Percentiles rank a stretch among this genome's conserved stretches.
phyloP scores from a whole-genome alignment of 495 filamentous ascomycete species.

The Aspergillus carlsbadensis region DNA sequence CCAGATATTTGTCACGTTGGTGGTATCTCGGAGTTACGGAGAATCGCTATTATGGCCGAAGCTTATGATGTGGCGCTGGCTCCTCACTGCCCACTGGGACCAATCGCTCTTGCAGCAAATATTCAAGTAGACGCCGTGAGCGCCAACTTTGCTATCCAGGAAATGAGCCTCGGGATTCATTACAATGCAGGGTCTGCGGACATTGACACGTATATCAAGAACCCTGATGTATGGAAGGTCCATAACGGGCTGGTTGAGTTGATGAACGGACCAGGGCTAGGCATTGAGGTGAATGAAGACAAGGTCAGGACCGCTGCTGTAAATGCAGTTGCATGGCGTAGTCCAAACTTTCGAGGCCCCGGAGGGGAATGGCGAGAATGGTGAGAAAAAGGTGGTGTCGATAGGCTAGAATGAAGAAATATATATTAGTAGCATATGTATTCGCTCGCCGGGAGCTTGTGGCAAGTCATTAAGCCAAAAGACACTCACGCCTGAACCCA shows the following conservation, averaged over 20 bases:
- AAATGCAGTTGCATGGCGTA: constrained; percentile 8
- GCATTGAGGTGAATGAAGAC: constrained; percentile 73
- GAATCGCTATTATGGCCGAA: constrained; percentile 71
- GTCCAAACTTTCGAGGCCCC: constrained; percentile 9
- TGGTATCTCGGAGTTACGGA: constrained; percentile 68
- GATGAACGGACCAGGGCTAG: constrained; percentile 60
- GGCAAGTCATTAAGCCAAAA: too few relatives aligned
- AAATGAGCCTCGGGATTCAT: constrained; percentile 78
- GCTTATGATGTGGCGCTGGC: constrained; percentile 74
- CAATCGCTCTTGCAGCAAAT: constrained; percentile 71
- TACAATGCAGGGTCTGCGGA: constrained; percentile 68
- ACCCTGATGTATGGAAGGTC: constrained; percentile 61
- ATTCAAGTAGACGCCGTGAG: constrained; percentile 62
- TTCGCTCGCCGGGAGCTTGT: too few relatives aligned
- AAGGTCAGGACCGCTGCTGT: constrained; percentile 38
- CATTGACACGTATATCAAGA: constrained; percentile 62
- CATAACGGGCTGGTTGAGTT: constrained; percentile 63
- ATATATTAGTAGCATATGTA: too few relatives aligned
- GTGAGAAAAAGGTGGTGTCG: not conserved
- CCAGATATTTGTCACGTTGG: constrained; percentile 74
- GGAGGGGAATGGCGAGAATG: constrained; percentile 12
- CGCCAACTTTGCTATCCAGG: constrained; percentile 75
- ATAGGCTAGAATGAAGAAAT: too few relatives aligned
- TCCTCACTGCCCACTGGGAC: constrained; percentile 75
- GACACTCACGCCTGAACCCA: too few relatives aligned